Evolutionary conservation across 2,329 filamentous ascomycete genomes (phyloP).

Genomic region (Ophiostoma ips): DNA sequence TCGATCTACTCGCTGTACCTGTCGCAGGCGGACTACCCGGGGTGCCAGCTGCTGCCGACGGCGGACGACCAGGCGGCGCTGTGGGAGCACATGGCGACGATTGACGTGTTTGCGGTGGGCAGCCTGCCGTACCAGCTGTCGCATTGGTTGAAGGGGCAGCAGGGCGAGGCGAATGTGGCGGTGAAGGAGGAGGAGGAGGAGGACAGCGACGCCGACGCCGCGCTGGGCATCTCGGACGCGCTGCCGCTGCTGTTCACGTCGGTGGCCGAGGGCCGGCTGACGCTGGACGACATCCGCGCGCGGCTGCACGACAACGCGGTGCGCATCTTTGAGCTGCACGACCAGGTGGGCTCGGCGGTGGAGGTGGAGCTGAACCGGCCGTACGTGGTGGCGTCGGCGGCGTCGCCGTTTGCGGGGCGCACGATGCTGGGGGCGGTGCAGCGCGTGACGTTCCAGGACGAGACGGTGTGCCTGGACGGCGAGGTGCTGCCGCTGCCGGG

Average conservation of each 20-base stretch:
- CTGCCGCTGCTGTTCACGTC: constrained; percentile 64
- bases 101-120: constrained; percentile 68
- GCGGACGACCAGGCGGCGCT: constrained; percentile 55
- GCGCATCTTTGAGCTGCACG: constrained; percentile 69
- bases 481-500: constrained; percentile 40
- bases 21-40: constrained; percentile 54
- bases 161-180: neutral
- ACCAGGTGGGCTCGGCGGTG: constrained; percentile 58
- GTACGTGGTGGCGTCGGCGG: constrained; percentile 37
- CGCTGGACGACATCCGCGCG: constrained; percentile 56
- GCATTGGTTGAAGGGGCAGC: constrained; percentile 29
- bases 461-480: constrained; percentile 63
- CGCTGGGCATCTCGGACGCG: constrained; percentile 57
- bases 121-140: constrained; percentile 67
- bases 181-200: constrained; percentile 21
- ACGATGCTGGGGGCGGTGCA: constrained; percentile 56
- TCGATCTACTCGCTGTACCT: constrained; percentile 69
- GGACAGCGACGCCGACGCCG: constrained; percentile 38
- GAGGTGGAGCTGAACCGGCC: constrained; percentile 65
- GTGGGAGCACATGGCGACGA: constrained; percentile 58
- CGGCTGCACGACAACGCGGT: constrained; percentile 67
- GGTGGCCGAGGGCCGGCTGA: constrained; percentile 58
- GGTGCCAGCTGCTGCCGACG: constrained; percentile 52
- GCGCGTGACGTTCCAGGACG: constrained; percentile 60
- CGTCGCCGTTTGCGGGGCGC: constrained; percentile 62